Conservation (phyloP, 257 asterid genomes). For the Ophiorrhiza pumila region DNA sequence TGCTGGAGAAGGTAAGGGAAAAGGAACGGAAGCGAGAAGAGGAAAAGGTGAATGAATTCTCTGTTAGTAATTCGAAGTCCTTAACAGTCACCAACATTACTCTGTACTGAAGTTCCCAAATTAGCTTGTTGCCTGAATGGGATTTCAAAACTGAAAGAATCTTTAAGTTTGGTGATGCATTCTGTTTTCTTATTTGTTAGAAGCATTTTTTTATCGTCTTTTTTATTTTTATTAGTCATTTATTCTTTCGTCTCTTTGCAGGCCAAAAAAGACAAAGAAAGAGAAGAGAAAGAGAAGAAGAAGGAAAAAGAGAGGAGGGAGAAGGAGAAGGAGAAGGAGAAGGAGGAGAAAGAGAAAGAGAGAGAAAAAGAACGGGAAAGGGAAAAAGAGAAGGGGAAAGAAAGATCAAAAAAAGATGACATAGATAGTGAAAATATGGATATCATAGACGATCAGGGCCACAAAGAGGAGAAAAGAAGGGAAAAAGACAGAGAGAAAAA, state of each 20-base stretch:
- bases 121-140: not conserved
- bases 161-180: not conserved
- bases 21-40: constrained; percentile 95
- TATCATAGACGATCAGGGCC: constrained; percentile 42
- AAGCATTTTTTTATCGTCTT: not conserved
- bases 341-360: constrained; percentile 44
- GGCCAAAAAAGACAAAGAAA: constrained; percentile 86
- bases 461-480: constrained; percentile 73
- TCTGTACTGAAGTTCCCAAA: not conserved
- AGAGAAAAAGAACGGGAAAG: constrained; percentile 62
- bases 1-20: constrained; percentile 82
- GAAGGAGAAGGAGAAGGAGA: constrained; percentile 26
- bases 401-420: constrained; percentile 58
- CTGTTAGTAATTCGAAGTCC: not conserved
- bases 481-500: constrained; percentile 82
- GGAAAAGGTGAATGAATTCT: constrained; percentile 59
- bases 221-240: not conserved
- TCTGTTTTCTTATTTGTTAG: not conserved
- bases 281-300: constrained; percentile 78
- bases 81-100: not conserved
- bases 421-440: constrained; percentile 55
- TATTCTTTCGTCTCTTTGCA: constrained; percentile 23
- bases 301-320: constrained; percentile 49
- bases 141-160: not conserved
- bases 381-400: constrained; percentile 74